phyloP scores from a whole-genome alignment of 139 green algal genomes.

The Auxenochlorella pyrenoidosa region DNA sequence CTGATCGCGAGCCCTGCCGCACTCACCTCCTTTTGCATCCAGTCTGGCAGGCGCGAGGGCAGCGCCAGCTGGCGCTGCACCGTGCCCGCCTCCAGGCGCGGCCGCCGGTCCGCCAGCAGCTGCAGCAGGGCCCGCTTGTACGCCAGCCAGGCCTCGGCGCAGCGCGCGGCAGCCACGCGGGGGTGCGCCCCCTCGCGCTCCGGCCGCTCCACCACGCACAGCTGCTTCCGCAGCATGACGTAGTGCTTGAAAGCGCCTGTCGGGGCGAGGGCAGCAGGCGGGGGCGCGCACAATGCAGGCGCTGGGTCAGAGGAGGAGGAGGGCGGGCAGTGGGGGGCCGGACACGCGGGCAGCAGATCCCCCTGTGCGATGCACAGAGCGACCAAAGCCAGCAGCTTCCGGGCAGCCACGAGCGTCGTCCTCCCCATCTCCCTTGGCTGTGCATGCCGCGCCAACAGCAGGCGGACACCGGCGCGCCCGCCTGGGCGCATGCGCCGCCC shows the following conservation, averaged over 20 bases:
- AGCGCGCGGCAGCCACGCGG: background rate
- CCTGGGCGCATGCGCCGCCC: too few relatives aligned
- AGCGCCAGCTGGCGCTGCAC: background rate
- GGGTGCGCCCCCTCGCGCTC: too few relatives aligned
- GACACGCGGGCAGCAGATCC: background rate
- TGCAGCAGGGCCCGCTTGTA: constrained; percentile 27
- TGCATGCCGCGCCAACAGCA: too few relatives aligned
- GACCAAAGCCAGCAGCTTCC: too few relatives aligned
- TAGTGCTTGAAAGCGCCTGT: background rate
- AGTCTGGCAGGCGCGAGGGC: background rate
- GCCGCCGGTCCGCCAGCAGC: constrained; percentile 12
- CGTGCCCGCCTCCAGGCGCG: background rate
- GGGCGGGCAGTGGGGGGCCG: background rate
- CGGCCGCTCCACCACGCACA: background rate
- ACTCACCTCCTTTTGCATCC: background rate
- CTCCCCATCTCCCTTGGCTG: too few relatives aligned
- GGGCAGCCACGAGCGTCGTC: too few relatives aligned
- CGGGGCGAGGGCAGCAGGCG: background rate
- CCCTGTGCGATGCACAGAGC: too few relatives aligned
- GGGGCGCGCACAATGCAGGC: background rate
- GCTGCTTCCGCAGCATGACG: constrained; percentile 2
- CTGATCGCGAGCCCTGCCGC: background rate
- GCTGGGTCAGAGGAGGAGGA: background rate
- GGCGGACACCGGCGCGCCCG: too few relatives aligned
- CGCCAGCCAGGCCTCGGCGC: background rate